Conservation (phyloP, 805 yeast species). For the Spathaspora arborariae region DNA sequence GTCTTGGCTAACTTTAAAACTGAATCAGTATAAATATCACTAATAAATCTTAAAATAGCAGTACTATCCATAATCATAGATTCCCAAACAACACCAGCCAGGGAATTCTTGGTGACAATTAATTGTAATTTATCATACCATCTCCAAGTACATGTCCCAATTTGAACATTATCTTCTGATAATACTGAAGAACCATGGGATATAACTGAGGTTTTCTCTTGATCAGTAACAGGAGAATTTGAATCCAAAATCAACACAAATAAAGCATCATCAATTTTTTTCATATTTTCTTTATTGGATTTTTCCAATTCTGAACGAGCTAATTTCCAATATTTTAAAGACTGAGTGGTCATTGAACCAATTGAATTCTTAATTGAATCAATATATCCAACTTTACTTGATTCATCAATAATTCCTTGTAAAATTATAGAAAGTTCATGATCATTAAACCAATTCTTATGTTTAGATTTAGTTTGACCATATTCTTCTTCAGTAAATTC, state of each 20-base stretch:
- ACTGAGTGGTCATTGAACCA: conserved; percentile 55
- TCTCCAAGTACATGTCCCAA: conserved; percentile 55
- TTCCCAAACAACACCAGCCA: conserved; percentile 60
- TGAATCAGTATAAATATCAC: conserved; percentile 57
- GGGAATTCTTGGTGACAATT: conserved; percentile 51
- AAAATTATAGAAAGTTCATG: conserved; percentile 45
- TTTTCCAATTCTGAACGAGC: conserved; percentile 41
- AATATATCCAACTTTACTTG: conserved; percentile 29
- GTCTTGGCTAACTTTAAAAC: conserved; percentile 54
- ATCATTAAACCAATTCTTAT: conserved; percentile 51
- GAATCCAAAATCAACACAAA: conserved; percentile 51
- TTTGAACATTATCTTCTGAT: conserved; percentile 43
- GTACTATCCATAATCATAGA: conserved; percentile 57
- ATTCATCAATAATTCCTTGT: conserved; percentile 39
- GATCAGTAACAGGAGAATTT: conserved; percentile 43
- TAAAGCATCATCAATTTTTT: conserved; percentile 45
- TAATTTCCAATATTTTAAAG: conserved; percentile 44
- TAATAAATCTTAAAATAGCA: conserved; percentile 51
- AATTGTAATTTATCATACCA: conserved; percentile 59
- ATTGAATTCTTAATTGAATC: conserved; percentile 43
- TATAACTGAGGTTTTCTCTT: conserved; percentile 46
- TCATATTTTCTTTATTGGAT: conserved; percentile 34
- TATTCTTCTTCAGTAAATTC: conserved; percentile 15
- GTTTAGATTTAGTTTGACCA: conserved; percentile 17
- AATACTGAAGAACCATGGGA: conserved; percentile 50